These are phyloP conservation scores for Vitellaria paradoxa DNA, from an alignment of 179 eudicot genomes.

Conservation along the genomic window DNA sequence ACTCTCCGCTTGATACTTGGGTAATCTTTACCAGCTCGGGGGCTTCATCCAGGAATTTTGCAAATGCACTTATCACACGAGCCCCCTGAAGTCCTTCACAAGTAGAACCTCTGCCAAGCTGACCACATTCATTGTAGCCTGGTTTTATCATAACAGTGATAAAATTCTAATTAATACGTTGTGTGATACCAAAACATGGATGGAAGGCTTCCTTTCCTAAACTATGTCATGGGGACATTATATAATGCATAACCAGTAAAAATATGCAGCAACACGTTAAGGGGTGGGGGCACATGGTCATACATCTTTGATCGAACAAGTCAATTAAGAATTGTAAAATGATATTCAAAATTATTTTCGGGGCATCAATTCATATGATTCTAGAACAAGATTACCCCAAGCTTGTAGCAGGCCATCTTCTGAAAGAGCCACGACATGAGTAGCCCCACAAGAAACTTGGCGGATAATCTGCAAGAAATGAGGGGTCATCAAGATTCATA, in stretches of 20 bases:
- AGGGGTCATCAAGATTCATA: not conserved
- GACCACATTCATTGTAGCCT: constrained; percentile 99
- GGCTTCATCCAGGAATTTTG: constrained; percentile 88
- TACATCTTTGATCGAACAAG: not conserved
- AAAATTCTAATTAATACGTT: constrained; percentile 24
- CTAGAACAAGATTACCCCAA: constrained; percentile 63
- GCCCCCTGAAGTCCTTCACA: constrained; percentile 96
- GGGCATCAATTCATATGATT: not conserved
- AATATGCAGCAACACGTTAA: constrained; percentile 1
- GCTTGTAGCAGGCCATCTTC: constrained; percentile 97
- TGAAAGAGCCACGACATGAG: constrained; percentile 84
- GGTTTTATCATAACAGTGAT: constrained; percentile 39
- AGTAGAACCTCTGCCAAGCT: constrained; percentile 95
- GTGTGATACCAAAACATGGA: constrained; percentile 1
- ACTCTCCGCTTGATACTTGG: constrained; percentile 95
- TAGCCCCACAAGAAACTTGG: constrained; percentile 98
- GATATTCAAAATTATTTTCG: not conserved
- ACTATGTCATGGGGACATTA: constrained; percentile 4
- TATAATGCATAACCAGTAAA: not conserved
- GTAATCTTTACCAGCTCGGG: constrained; percentile 87
- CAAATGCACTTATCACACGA: constrained; percentile 68
- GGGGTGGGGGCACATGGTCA: not conserved
- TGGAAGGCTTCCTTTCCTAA: constrained; percentile 10
- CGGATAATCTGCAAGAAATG: constrained; percentile 49
- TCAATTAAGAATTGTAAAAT: not conserved